These are phyloP conservation scores for Eimeria sp. DNA, from an alignment of 169 alveolate species.

Conservation along the genomic window DNA sequence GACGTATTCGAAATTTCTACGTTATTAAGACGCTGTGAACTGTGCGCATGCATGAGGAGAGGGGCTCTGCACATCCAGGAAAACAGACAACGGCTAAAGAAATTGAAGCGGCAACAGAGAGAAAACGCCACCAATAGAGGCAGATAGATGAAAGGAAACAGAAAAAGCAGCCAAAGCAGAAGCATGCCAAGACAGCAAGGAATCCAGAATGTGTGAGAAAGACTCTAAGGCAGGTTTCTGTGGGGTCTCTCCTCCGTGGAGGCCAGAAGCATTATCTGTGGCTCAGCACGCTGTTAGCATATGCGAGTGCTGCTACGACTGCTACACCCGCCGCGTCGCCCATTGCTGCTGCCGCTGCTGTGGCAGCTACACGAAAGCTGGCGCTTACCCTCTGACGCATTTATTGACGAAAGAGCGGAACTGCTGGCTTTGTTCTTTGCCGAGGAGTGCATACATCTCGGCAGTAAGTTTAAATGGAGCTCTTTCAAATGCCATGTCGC, in stretches of 20 bases:
- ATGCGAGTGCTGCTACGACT: neutral
- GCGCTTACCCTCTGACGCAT: slow-evolving; percentile 87
- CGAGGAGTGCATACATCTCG: slow-evolving; percentile 98
- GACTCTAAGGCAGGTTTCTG: too few species aligned
- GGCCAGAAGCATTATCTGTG: neutral
- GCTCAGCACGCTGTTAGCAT: neutral
- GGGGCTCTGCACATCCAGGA: too few species aligned
- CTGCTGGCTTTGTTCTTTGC: slow-evolving; percentile 86
- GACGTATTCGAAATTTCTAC: too few species aligned
- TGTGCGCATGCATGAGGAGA: too few species aligned
- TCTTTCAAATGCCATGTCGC: slow-evolving; percentile 97
- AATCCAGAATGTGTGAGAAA: too few species aligned
- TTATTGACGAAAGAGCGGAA: slow-evolving; percentile 82
- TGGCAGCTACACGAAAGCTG: slow-evolving; percentile 88
- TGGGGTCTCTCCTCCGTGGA: neutral
- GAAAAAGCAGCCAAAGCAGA: too few species aligned
- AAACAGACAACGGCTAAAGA: too few species aligned
- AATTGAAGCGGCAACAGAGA: neutral
- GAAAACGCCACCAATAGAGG: neutral
- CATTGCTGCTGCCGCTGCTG: neutral
- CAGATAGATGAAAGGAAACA: neutral
- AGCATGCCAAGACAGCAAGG: too few species aligned
- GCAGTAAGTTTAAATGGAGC: slow-evolving; percentile 98
- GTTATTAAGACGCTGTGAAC: too few species aligned
- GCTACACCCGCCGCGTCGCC: neutral